A percentile compares a stretch with the other conserved stretches of the same genome.
phyloP scores from a whole-genome alignment of 768 basidiomycete genomes.

The Pisolithus sp. region DNA sequence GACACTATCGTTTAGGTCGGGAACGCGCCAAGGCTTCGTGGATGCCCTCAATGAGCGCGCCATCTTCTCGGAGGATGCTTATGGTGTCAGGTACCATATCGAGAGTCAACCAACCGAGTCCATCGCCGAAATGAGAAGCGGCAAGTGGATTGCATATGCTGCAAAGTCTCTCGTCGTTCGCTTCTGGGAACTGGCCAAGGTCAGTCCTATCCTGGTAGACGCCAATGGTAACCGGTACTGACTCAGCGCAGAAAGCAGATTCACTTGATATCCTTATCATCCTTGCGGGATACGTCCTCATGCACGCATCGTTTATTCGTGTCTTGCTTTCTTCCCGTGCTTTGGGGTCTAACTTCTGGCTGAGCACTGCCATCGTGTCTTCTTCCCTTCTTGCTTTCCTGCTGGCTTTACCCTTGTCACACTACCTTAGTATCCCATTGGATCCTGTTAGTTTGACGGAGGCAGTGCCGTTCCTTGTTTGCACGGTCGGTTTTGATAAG shows the following conservation, averaged over 20 bases:
- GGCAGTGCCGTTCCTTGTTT: constrained; percentile 95
- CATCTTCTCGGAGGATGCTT: constrained; percentile 28
- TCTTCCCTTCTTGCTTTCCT: constrained; percentile 81
- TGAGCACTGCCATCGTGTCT: constrained; percentile 66
- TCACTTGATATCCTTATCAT: constrained; percentile 94
- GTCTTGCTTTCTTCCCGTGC: constrained; percentile 84
- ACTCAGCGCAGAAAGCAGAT: constrained; percentile 68
- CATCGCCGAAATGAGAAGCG: constrained; percentile 70
- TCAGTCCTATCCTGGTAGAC: constrained; percentile 25
- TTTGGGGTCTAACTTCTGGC: constrained; percentile 72
- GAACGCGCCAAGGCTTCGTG: constrained; percentile 46
- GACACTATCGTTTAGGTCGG: constrained; percentile 47
- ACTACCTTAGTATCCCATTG: constrained; percentile 77
- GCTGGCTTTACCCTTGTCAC: constrained; percentile 69
- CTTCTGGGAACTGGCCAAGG: constrained; percentile 84
- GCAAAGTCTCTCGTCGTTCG: constrained; percentile 64
- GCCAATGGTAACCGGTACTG: constrained; percentile 7
- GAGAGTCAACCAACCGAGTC: constrained; percentile 41
- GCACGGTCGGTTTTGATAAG: constrained; percentile 97
- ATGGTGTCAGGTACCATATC: constrained; percentile 44
- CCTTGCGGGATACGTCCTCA: constrained; percentile 86
- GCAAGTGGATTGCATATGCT: constrained; percentile 89
- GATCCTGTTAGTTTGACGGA: constrained; percentile 92
- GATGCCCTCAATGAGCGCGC: constrained; percentile 29
- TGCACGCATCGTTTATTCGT: constrained; percentile 93